Conservation (phyloP, 2,329 filamentous ascomycete species). For the Monilinia laxa region DNA sequence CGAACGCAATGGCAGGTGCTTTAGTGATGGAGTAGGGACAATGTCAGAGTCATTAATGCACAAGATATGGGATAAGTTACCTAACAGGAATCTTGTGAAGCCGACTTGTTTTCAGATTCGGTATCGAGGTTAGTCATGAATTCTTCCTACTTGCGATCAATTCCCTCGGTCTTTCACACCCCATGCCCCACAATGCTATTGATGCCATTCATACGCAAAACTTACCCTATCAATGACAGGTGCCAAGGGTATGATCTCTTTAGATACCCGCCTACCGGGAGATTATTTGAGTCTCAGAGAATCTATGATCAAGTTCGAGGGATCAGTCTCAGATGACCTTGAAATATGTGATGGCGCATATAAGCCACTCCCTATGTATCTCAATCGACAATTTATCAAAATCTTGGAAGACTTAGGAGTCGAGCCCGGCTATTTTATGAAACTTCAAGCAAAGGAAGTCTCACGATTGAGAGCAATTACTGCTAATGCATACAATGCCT, state of each 20-base stretch:
- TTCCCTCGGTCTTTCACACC: neutral
- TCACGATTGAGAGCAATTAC: conserved; percentile 59
- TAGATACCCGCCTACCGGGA: conserved; percentile 62
- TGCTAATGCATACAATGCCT: conserved; percentile 58
- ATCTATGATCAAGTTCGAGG: conserved; percentile 80
- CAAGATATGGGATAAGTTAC: conserved; percentile 58
- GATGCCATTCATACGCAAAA: neutral
- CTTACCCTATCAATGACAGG: conserved; percentile 42
- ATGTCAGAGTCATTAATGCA: conserved; percentile 61
- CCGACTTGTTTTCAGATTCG: conserved; percentile 75
- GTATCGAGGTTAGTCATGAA: conserved; percentile 52
- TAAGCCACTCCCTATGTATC: conserved; percentile 64
- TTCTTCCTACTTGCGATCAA: neutral
- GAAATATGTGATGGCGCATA: conserved; percentile 72
- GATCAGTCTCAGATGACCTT: conserved; percentile 53
- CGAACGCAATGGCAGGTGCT: conserved; percentile 55
- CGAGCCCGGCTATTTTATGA: conserved; percentile 56
- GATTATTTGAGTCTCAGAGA: conserved; percentile 60
- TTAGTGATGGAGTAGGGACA: conserved; percentile 78
- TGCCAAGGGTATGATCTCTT: conserved; percentile 74
- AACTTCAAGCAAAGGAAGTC: conserved; percentile 63
- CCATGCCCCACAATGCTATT: too few relatives aligned
- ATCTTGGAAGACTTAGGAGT: conserved; percentile 78
- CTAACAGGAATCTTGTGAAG: conserved; percentile 45
- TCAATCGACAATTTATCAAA: conserved; percentile 82